These are phyloP conservation scores for Aegilops tauschii DNA, from an alignment of 176 grass and related monocot genomes.

Conservation along the genomic window DNA sequence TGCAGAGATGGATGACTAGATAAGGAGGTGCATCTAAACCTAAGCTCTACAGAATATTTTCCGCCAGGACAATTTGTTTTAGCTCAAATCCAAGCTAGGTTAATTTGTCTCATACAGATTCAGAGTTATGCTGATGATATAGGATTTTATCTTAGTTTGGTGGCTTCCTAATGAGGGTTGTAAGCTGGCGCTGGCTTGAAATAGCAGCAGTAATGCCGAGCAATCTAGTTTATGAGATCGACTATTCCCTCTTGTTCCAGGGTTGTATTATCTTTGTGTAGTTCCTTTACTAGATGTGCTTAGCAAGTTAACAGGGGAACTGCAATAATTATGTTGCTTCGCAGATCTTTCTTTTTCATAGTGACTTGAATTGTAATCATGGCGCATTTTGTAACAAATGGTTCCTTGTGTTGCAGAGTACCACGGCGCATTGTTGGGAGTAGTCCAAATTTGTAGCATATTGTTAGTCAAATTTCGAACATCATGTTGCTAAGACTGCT, in stretches of 20 bases:
- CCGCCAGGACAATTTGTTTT: no score
- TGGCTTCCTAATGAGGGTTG: background rate
- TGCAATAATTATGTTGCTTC: background rate
- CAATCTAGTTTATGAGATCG: background rate
- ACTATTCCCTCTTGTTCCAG: background rate
- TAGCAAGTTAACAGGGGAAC: background rate
- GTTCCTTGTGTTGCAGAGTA: background rate
- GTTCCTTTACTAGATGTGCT: background rate
- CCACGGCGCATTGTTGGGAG: background rate
- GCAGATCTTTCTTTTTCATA: no score
- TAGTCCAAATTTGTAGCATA: background rate
- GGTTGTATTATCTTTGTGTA: background rate
- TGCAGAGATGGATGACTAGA: no score
- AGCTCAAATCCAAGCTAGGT: no score
- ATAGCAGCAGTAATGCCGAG: background rate
- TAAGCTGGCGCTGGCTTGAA: background rate
- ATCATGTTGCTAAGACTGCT: background rate
- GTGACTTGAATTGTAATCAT: no score
- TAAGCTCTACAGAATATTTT: no score
- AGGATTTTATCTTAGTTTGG: background rate
- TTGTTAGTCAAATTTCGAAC: background rate
- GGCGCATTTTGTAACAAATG: no score
- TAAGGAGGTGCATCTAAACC: no score
- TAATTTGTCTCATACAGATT: no score
- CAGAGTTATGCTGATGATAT: no score